Percentiles rank a stretch among this genome's conserved stretches.
Conservation (phyloP, 169 alveolate species). For the Theileria orientalis region DNA sequence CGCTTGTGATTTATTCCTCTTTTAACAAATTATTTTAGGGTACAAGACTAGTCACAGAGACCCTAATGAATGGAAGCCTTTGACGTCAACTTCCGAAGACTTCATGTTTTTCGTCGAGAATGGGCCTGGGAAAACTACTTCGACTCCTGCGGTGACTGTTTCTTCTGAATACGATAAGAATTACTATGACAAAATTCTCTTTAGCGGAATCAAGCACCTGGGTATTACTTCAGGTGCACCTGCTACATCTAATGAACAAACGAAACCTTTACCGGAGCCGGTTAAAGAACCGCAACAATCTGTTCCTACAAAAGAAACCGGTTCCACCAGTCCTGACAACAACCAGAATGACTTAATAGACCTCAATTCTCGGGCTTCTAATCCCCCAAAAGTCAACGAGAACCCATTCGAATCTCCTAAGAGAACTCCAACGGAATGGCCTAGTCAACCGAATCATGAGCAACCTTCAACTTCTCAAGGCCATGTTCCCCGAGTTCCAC, state of each 20-base stretch:
- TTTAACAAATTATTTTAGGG: background rate
- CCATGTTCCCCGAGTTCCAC: too few relatives aligned
- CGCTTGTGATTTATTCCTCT: background rate
- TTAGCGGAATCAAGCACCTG: conserved; percentile 7
- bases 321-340: background rate
- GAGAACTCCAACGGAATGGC: too few relatives aligned
- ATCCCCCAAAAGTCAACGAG: too few relatives aligned
- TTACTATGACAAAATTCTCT: background rate
- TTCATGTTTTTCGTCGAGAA: background rate
- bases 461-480: too few relatives aligned
- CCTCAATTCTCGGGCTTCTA: too few relatives aligned
- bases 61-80: conserved; percentile 16
- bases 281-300: background rate
- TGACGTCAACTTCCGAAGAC: background rate
- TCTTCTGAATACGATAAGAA: background rate
- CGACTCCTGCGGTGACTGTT: conserved; percentile 4
- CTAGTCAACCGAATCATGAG: too few relatives aligned
- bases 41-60: conserved; percentile 7
- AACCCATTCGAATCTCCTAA: too few relatives aligned
- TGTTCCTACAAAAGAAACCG: background rate
- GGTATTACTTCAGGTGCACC: background rate
- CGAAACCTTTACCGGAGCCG: background rate
- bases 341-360: too few relatives aligned
- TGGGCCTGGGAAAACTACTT: background rate
- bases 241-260: background rate